These are phyloP conservation scores for Hygrophorus pudorinus DNA, from an alignment of 768 basidiomycete genomes.

Conservation along the genomic window DNA sequence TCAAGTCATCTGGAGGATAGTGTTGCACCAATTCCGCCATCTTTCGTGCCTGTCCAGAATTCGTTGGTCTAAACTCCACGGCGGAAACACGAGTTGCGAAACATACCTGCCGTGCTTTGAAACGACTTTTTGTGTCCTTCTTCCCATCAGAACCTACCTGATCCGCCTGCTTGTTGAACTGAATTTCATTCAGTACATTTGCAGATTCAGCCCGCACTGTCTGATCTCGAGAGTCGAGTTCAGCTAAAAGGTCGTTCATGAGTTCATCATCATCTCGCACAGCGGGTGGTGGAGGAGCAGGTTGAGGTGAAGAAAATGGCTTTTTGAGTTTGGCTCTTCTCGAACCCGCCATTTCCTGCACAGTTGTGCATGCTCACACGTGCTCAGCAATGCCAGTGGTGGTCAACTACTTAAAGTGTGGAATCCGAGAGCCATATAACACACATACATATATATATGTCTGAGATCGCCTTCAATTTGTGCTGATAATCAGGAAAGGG, in stretches of 20 bases:
- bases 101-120: conserved; percentile 62
- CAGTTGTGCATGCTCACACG: no score
- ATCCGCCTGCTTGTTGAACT: conserved; percentile 25
- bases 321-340: conserved; percentile 55
- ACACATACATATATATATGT: no score
- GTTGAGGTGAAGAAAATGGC: conserved; percentile 20
- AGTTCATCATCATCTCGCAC: conserved; percentile 44
- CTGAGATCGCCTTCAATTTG: no score
- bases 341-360: conserved; percentile 32
- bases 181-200: conserved; percentile 37
- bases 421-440: no score
- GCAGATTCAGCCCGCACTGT: conserved; percentile 40
- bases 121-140: conserved; percentile 51
- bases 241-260: conserved; percentile 66
- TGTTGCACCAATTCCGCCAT: conserved; percentile 52
- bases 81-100: neutral
- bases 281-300: conserved; percentile 18
- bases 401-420: no score
- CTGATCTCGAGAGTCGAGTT: conserved; percentile 58
- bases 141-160: conserved; percentile 26
- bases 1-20: conserved; percentile 42
- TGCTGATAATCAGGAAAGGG: no score
- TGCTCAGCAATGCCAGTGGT: no score
- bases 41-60: conserved; percentile 49
- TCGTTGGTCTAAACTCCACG: neutral